Percentiles rank a stretch among this genome's conserved stretches.
Conservation (phyloP, 2,329 filamentous ascomycete species). For the Colletotrichum karsti region DNA sequence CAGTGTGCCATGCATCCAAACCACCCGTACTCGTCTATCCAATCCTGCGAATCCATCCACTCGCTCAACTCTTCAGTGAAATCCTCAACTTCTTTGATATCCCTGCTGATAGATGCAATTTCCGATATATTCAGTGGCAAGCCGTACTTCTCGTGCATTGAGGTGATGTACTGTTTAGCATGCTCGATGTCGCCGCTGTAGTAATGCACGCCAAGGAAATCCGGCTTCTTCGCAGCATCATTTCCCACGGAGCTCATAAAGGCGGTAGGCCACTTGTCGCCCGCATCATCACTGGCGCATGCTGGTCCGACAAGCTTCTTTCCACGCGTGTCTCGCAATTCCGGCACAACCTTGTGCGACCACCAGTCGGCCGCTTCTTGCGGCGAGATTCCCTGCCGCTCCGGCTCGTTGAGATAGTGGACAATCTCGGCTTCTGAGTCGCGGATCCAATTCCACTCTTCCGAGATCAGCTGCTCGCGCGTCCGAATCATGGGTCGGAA, state of each 20-base stretch:
- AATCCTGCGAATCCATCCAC: constrained; percentile 51
- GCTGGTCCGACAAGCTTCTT: constrained; percentile 47
- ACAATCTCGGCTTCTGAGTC: constrained; percentile 41
- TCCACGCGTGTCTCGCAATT: not conserved
- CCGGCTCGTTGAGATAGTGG: constrained; percentile 56
- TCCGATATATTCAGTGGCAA: constrained; percentile 49
- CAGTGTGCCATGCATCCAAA: constrained; percentile 52
- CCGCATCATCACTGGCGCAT: constrained; percentile 45
- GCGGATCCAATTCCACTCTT: constrained; percentile 44
- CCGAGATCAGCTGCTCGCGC: constrained; percentile 42
- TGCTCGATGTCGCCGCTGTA: constrained; percentile 44
- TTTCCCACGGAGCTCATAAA: constrained; percentile 46
- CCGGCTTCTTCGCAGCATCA: constrained; percentile 37
- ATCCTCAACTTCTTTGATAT: constrained; percentile 42
- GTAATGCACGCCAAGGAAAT: constrained; percentile 53
- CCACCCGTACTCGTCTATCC: constrained; percentile 52
- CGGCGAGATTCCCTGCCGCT: constrained; percentile 43
- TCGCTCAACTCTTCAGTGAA: constrained; percentile 49
- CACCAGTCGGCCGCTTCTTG: constrained; percentile 47
- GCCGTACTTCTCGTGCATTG: constrained; percentile 43
- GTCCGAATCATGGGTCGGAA: constrained; percentile 53
- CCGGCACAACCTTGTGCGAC: constrained; percentile 44
- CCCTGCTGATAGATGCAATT: constrained; percentile 48
- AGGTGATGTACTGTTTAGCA: constrained; percentile 45
- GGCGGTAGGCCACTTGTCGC: constrained; percentile 48